Conservation (phyloP, 2,329 filamentous ascomycete species). For the Trichoderma oligosporum region DNA sequence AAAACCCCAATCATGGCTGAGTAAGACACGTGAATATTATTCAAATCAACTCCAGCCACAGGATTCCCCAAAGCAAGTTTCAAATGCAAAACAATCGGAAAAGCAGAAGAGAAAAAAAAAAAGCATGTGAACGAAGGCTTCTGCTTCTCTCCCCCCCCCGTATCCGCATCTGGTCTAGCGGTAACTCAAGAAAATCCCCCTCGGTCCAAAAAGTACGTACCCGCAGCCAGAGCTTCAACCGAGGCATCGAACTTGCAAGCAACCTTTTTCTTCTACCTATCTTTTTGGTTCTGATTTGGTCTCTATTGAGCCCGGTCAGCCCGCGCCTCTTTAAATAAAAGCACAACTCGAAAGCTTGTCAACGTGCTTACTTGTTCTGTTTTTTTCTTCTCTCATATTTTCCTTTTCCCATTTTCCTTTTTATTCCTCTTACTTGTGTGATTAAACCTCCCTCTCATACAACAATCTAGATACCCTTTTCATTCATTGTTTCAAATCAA, state of each 20-base stretch:
- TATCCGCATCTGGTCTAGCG: conserved; percentile 15
- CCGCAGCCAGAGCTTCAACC: conserved; percentile 14
- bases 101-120: too few relatives aligned
- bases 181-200: not conserved
- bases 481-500: not conserved
- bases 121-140: conserved; percentile 17
- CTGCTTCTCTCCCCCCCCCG: not conserved
- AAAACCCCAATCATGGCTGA: too few relatives aligned
- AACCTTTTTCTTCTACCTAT: too few relatives aligned
- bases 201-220: conserved; percentile 15
- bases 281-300: not conserved
- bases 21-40: too few relatives aligned
- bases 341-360: not conserved
- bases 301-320: conserved; percentile 3
- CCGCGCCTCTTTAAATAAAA: conserved; percentile 2
- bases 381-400: not conserved
- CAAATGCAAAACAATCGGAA: too few relatives aligned
- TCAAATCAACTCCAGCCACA: too few relatives aligned
- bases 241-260: conserved; percentile 14
- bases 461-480: not conserved
- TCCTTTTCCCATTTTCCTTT: not conserved
- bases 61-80: too few relatives aligned
- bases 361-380: not conserved
- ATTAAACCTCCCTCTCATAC: not conserved
- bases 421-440: too few relatives aligned